Conservation (phyloP, 1,139 yeast genomes). For the Arxiozyma telluris region DNA sequence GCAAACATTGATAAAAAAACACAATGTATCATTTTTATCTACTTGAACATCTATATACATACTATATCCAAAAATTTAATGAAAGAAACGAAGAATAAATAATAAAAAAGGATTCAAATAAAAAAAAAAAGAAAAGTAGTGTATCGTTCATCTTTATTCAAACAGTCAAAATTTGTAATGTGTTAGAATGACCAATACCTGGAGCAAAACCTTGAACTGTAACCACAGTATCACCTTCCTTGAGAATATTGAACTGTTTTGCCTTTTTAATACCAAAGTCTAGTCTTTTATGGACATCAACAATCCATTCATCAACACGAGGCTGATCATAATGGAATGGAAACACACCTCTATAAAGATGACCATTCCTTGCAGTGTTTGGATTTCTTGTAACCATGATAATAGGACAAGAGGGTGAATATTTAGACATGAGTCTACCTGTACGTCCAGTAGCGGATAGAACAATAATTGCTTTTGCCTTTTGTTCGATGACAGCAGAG, state of each 20-base stretch:
- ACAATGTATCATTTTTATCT: neutral
- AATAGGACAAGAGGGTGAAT: constrained; percentile 94
- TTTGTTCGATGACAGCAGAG: constrained; percentile 90
- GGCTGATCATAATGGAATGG: constrained; percentile 77
- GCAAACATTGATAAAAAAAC: no score
- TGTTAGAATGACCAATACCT: constrained; percentile 98
- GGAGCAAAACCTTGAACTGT: constrained; percentile 98
- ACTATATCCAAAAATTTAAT: neutral
- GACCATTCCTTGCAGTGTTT: constrained; percentile 87
- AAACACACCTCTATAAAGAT: constrained; percentile 95
- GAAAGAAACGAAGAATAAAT: neutral
- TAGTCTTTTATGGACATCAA: constrained; percentile 91
- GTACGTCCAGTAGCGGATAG: constrained; percentile 91
- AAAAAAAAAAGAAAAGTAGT: no score
- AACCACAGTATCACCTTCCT: constrained; percentile 81
- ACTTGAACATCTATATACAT: neutral
- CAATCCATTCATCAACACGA: constrained; percentile 80
- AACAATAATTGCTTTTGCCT: constrained; percentile 93
- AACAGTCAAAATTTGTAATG: constrained; percentile 61
- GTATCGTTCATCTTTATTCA: neutral
- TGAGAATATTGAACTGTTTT: constrained; percentile 72
- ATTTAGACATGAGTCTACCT: constrained; percentile 92
- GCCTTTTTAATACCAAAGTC: constrained; percentile 92
- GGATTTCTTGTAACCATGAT: constrained; percentile 96
- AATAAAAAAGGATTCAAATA: no score